phyloP scores from a whole-genome alignment of 2,329 filamentous ascomycete genomes.

The Penicillium freii region DNA sequence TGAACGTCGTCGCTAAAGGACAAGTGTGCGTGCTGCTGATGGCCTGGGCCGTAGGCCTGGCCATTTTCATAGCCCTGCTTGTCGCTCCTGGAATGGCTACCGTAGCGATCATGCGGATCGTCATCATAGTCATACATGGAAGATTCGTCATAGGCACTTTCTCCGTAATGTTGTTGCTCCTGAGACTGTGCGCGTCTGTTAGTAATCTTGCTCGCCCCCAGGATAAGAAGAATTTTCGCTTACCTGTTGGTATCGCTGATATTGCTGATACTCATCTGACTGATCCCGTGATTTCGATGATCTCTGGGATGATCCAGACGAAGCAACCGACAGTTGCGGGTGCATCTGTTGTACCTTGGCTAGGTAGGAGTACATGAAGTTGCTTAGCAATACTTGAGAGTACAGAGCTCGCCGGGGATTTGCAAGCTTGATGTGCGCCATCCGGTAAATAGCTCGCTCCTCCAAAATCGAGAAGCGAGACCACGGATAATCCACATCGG shows the following conservation, averaged over 20 bases:
- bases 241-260: conserved; percentile 50
- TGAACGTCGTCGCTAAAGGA: conserved; percentile 44
- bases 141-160: conserved; percentile 50
- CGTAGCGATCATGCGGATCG: conserved; percentile 39
- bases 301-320: conserved; percentile 72
- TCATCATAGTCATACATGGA: conserved; percentile 54
- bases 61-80: conserved; percentile 42
- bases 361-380: conserved; percentile 99
- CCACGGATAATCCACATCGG: conserved; percentile 95
- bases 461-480: conserved; percentile 92
- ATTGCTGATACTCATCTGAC: conserved; percentile 45
- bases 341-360: conserved; percentile 99
- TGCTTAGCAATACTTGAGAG: conserved; percentile 93
- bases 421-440: conserved; percentile 99
- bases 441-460: conserved; percentile 94
- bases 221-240: conserved; percentile 15
- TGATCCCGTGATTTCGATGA: conserved; percentile 41
- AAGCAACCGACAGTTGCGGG: conserved; percentile 87
- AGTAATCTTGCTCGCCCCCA: not conserved
- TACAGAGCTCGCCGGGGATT: conserved; percentile 89
- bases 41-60: conserved; percentile 35
- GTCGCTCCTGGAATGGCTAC: conserved; percentile 38
- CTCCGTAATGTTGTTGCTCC: conserved; percentile 37
- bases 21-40: conserved; percentile 42
- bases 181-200: conserved; percentile 17